Base-by-base conservation (phyloP, 2,329 filamentous ascomycete genomes). In the Aspergillus sp. region DNA sequence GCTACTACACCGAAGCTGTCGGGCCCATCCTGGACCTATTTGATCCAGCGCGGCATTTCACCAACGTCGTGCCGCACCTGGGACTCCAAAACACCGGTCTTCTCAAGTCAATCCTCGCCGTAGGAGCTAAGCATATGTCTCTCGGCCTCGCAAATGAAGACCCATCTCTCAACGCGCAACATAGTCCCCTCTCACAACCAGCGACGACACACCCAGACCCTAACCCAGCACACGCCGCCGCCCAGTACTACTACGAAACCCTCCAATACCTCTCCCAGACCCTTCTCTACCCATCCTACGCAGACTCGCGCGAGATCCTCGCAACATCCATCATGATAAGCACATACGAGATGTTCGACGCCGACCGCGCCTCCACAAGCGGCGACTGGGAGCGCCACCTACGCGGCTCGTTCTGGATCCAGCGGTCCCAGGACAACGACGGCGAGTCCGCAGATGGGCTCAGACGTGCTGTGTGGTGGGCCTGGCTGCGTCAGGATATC, bases 381-480 rank as follows among this genome's bases (percentile, higher is more conserved):
- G 67, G 81, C 68, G 79, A 77, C 44, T 87, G 85, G 85, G 82
- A 87, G 59, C 75, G 82, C 3, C 85, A 88, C 64, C 73, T 87
- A 0, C 82, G 85, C 64, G 85, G 85, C 0, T 83, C 86, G 0
- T 88, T 87, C 63, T 86, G 84, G 82, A 87, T 87, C 15, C 81
- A 87, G 57, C 74, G 84, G 14, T 84, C 81, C 0, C 83, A 85
- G 48, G 78, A 84, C 50, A 84, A 85, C 52, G 79, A 87, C 53
- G 85, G 84, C 2, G 83, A 83, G 52, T 81, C 79, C 0, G 79
- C 79, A 0, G 82, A 57, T n/a, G 58, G 83, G 0, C 73, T 87
- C 0, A 76, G 81, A 43, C 79, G 82, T 61, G 81, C 84, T 0
- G 82, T 84, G 0, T 87, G 85, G 85, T 88, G 85, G 85, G 80